These are phyloP conservation scores for Phytopythium boreale DNA, from an alignment of 352 stramenopile genomes.

Conservation along the genomic window DNA sequence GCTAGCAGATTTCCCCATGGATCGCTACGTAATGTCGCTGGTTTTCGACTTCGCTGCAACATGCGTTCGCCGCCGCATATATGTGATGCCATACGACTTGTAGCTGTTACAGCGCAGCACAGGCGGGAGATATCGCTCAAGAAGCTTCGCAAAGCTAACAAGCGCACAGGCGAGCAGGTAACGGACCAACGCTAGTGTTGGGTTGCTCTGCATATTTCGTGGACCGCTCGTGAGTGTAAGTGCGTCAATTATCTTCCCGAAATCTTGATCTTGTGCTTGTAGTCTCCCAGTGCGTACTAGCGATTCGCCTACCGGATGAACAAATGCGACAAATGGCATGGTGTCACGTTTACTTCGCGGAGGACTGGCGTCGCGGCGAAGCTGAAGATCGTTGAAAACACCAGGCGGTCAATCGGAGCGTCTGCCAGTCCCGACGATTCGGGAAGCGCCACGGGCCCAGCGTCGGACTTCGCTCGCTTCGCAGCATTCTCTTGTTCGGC, in stretches of 20 bases:
- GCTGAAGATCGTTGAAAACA: background rate
- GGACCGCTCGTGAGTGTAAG: too few species aligned
- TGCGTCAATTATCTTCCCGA: too few species aligned
- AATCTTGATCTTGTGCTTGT: too few species aligned
- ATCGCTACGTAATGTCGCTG: background rate
- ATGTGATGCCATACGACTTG: background rate
- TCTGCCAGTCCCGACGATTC: background rate
- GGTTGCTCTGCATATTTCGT: too few species aligned
- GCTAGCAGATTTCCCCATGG: background rate
- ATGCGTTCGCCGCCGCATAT: background rate
- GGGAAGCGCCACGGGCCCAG: background rate
- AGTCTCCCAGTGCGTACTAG: too few species aligned
- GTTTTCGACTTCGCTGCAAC: background rate
- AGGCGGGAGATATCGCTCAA: too few species aligned
- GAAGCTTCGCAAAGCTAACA: too few species aligned
- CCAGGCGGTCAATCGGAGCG: background rate
- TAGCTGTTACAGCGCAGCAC: too few species aligned
- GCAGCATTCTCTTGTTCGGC: background rate
- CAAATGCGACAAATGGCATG: too few species aligned
- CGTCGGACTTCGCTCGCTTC: background rate
- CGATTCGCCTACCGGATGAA: too few species aligned
- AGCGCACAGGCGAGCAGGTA: too few species aligned
- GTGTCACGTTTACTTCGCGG: background rate
- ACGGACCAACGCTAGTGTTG: too few species aligned
- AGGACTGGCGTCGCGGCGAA: background rate